Conservation (phyloP, 2,329 filamentous ascomycete species). For the Ascochyta clinopodiicola region DNA sequence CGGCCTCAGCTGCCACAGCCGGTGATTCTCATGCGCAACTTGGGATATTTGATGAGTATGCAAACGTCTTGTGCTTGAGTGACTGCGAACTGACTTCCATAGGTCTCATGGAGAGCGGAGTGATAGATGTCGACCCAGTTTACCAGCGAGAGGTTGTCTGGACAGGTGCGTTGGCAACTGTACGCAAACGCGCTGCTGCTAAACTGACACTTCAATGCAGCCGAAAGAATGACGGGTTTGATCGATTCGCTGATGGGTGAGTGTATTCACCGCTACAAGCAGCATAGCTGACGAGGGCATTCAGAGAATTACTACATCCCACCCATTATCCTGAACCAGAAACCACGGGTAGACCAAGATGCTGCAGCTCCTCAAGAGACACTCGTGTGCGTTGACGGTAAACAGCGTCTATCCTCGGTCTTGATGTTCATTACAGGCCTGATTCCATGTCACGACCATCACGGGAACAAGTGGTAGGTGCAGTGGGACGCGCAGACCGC, state of each 20-base stretch:
- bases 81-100: constrained; percentile 1
- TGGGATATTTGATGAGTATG: constrained; percentile 38
- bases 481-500: background rate
- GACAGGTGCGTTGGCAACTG: constrained; percentile 30
- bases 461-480: constrained; percentile 52
- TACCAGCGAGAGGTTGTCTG: constrained; percentile 58
- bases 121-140: constrained; percentile 53
- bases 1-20: constrained; percentile 32
- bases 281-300: background rate
- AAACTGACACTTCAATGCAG: constrained; percentile 13
- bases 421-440: constrained; percentile 54
- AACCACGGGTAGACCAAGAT: constrained; percentile 17
- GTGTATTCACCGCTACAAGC: background rate
- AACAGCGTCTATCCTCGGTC: constrained; percentile 57
- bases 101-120: constrained; percentile 31
- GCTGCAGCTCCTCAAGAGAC: constrained; percentile 19
- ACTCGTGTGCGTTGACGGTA: constrained; percentile 56
- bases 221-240: constrained; percentile 44
- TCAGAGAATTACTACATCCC: constrained; percentile 54
- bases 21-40: constrained; percentile 23
- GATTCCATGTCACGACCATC: constrained; percentile 53
- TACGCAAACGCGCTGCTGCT: background rate
- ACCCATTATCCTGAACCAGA: constrained; percentile 56
- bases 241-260: constrained; percentile 46
- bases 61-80: background rate